phyloP scores from a whole-genome alignment of 1,139 yeast species.

The Nakaseomyces sp. region DNA sequence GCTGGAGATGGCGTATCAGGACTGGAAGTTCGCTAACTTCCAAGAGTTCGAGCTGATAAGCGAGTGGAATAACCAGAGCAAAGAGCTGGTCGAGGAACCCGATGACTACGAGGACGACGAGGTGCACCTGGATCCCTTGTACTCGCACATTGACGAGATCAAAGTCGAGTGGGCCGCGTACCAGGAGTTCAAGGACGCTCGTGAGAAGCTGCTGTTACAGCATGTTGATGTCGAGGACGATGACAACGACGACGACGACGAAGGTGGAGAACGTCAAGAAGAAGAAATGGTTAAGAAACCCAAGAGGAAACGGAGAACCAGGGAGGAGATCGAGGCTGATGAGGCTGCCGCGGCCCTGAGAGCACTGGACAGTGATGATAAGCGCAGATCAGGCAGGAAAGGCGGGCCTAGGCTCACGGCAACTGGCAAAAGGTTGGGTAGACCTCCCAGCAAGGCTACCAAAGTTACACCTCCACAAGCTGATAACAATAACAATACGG shows the following conservation, averaged over 20 bases:
- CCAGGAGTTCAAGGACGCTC: conserved; percentile 14
- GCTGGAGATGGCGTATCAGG: conserved; percentile 26
- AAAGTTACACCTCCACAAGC: neutral
- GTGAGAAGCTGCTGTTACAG: conserved; percentile 9
- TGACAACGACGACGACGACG: no score
- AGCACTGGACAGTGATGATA: neutral
- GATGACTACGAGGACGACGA: conserved; percentile 9
- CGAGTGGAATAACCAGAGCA: conserved; percentile 29
- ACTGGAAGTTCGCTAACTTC: conserved; percentile 30
- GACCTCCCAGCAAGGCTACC: neutral
- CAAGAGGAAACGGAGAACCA: conserved; percentile 9
- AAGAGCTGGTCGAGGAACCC: conserved; percentile 15
- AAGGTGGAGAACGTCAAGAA: conserved; percentile 6
- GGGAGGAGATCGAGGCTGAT: conserved; percentile 12
- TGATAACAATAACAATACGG: neutral
- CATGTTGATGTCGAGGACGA: no score
- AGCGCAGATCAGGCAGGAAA: neutral
- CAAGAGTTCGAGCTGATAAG: conserved; percentile 31
- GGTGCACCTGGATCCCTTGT: conserved; percentile 13
- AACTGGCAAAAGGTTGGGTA: neutral
- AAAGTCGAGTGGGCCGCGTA: conserved; percentile 19
- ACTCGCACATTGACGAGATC: conserved; percentile 16
- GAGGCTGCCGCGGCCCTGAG: conserved; percentile 13
- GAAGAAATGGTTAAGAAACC: no score
- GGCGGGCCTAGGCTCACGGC: neutral